phyloP scores from a whole-genome alignment of 805 yeast species.

The Monosporozyma solicola region DNA sequence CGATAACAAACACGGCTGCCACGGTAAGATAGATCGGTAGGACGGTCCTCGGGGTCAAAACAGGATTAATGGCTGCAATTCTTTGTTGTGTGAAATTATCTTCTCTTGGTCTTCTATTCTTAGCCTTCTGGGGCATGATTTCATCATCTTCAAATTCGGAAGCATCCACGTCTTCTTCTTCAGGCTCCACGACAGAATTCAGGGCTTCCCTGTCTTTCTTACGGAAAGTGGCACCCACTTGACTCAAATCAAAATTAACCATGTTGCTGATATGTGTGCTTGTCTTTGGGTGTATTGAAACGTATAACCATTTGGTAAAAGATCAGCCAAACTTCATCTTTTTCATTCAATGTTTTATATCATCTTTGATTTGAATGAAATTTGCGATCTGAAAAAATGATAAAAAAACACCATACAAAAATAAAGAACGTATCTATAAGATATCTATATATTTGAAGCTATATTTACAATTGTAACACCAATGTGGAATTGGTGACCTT shows the following conservation, averaged over 20 bases:
- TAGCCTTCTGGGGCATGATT: conserved; percentile 33
- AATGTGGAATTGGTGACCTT: conserved; percentile 36
- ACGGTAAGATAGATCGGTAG: conserved; percentile 68
- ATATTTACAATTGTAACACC: not conserved
- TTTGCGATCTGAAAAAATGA: not conserved
- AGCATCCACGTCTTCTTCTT: conserved; percentile 29
- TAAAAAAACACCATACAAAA: not conserved
- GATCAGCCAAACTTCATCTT: not conserved
- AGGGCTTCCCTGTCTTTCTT: conserved; percentile 19
- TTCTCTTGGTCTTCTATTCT: conserved; percentile 58
- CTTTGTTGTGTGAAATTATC: conserved; percentile 68
- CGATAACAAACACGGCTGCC: conserved; percentile 77
- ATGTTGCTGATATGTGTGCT: conserved; percentile 3
- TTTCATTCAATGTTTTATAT: not conserved
- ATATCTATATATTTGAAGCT: not conserved
- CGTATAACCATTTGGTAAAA: not conserved
- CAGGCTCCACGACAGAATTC: conserved; percentile 12
- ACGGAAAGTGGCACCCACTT: conserved; percentile 22
- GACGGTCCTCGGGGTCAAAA: conserved; percentile 82
- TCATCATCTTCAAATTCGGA: conserved; percentile 34
- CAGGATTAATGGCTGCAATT: conserved; percentile 57
- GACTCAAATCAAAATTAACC: conserved; percentile 23
- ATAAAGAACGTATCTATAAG: not conserved
- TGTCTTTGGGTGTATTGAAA: not conserved
- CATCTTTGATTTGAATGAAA: not conserved